Evolutionary conservation across 371 early-diverging fungal genomes (phyloP).

Genomic region (Saksenaea vasiformis): DNA sequence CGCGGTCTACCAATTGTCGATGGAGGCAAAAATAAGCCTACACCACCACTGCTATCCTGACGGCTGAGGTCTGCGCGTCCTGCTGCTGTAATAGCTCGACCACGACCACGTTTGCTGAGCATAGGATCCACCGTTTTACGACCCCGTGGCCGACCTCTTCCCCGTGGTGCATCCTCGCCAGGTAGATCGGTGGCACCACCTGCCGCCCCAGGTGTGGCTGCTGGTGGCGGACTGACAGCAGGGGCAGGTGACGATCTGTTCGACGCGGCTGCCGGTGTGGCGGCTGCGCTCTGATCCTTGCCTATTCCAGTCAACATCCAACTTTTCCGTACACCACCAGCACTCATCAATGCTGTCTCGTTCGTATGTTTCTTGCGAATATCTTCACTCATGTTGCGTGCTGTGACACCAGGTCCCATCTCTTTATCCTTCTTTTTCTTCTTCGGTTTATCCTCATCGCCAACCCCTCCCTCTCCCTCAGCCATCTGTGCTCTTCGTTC

Average conservation of each 20-base stretch:
- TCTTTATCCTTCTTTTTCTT: conserved; percentile 63
- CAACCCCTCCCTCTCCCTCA: conserved; percentile 43
- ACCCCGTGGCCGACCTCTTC: conserved; percentile 40
- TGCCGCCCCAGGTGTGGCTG: conserved; percentile 2
- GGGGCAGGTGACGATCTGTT: conserved; percentile 13
- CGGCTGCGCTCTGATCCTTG: conserved; percentile 17
- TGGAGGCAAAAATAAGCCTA: conserved; percentile 36
- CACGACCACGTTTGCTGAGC: conserved; percentile 11
- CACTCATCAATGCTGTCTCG: conserved; percentile 74
- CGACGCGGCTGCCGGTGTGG: not conserved
- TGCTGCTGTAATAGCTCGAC: conserved; percentile 8
- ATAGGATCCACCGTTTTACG: conserved; percentile 14
- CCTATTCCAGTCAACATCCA: conserved; percentile 75
- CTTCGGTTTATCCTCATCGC: conserved; percentile 43
- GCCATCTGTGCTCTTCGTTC: conserved; percentile 51
- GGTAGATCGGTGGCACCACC: not conserved
- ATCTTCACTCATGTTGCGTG: conserved; percentile 70
- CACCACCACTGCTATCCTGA: conserved; percentile 8
- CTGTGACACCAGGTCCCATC: conserved; percentile 55
- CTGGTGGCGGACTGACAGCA: conserved; percentile 1
- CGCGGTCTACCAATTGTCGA: conserved; percentile 39
- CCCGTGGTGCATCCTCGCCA: conserved; percentile 37
- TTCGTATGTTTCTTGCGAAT: conserved; percentile 69
- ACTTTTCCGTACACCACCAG: conserved; percentile 71
- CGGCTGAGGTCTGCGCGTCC: conserved; percentile 20